phyloP scores from a whole-genome alignment of 352 stramenopile species.

The Aphanomyces invadans region DNA sequence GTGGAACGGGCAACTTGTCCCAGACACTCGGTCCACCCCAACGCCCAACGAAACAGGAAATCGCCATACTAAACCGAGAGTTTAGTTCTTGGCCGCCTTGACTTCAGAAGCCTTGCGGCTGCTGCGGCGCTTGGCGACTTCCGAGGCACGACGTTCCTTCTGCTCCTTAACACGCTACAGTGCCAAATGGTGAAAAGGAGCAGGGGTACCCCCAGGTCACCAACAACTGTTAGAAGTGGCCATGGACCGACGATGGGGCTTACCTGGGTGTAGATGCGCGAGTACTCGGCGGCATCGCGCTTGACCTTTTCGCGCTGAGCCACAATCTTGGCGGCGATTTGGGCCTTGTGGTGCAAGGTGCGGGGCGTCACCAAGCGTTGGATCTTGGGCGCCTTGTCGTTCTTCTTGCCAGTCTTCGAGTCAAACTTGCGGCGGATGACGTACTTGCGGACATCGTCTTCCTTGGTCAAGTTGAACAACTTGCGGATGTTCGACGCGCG shows the following conservation, averaged over 20 bases:
- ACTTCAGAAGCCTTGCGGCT: slow-evolving; percentile 92
- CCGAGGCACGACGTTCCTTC: slow-evolving; percentile 95
- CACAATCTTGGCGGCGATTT: slow-evolving; percentile 80
- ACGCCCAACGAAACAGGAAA: background rate
- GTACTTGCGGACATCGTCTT: slow-evolving; percentile 99
- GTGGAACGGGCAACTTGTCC: slow-evolving; percentile 7
- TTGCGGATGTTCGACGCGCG: slow-evolving; percentile 99
- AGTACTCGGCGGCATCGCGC: slow-evolving; percentile 95
- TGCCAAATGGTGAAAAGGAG: slow-evolving; percentile 91
- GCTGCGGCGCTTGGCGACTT: slow-evolving; percentile 97
- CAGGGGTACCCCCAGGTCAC: slow-evolving; percentile 45
- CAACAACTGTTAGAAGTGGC: slow-evolving; percentile 1
- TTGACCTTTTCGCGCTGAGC: slow-evolving; percentile 87
- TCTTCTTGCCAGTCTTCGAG: slow-evolving; percentile 98
- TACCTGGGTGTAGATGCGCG: slow-evolving; percentile 93
- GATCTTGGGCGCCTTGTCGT: slow-evolving; percentile 99
- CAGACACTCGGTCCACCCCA: background rate
- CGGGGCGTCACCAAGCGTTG: slow-evolving; percentile 98
- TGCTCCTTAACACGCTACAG: slow-evolving; percentile 97
- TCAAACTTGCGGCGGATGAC: slow-evolving; percentile 98
- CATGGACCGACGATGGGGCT: slow-evolving; percentile 24
- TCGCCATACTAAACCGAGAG: background rate
- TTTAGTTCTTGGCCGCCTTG: slow-evolving; percentile 49
- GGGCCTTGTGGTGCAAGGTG: slow-evolving; percentile 93
- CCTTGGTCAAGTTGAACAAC: slow-evolving; percentile 99